Base-by-base conservation (phyloP, 768 basidiomycete genomes). In the Russula ochroleuca region DNA sequence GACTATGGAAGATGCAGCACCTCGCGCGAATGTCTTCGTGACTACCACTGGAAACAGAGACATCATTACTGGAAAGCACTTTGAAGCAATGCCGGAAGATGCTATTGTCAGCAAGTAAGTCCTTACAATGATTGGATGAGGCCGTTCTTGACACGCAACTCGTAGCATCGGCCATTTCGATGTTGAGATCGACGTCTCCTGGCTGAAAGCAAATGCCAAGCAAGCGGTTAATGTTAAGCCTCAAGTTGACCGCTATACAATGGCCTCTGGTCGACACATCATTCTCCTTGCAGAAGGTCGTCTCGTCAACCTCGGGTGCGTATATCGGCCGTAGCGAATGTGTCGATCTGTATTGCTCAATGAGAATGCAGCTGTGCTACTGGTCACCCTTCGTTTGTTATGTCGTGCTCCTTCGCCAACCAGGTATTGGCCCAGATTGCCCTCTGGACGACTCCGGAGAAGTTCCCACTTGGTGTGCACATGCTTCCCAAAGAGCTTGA, bases 391-490 rank as follows among this genome's bases (percentile, higher is more conserved):
- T 98, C 96, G 49, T 98, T 95, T 78, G 97, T 99, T 79, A 99
- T 99, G 97, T 98, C 96, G 19, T 98, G 95, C 83, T 99, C 97
- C 48, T 99, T 99, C 82, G 79, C 93, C 74, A 99, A 99, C 84
- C 97, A 99, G 78, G 92, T 94, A 67, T 83, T 99, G 71, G 96
- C 96, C 35, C 95, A 97, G 79, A 98, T 99, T 72, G 95, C 94
- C 25, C 87, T 99, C 74, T 99, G 94, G 94, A 95, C 92, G 49
- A 91, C 86, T 68, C 85, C 88, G 38, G 86, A 87, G 77, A 86
- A 88, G 73, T 98, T 98, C 86, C 89, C 91, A 55, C 83, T 98
- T 70, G 97, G 97, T 67, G 96, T 98, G 35, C 96, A 99, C 84
- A 95, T 98, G 79, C 83, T 99, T 55, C 97, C 96, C 68, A 99